These are phyloP conservation scores for Selaginella tamariscina DNA, from an alignment of 75 land plant genomes.

Conservation along the genomic window DNA sequence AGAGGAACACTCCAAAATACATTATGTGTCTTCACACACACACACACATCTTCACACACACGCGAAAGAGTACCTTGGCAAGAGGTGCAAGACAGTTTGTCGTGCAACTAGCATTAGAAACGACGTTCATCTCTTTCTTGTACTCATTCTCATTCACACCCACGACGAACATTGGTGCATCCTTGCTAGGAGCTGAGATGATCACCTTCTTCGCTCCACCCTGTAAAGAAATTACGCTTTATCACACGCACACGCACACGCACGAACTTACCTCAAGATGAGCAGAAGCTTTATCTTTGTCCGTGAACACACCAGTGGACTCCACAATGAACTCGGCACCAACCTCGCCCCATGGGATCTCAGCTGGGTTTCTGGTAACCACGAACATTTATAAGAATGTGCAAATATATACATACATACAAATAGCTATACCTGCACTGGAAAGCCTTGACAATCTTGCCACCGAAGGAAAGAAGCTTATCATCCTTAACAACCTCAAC, in stretches of 20 bases:
- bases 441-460: constrained; percentile 51
- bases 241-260: constrained; percentile 13
- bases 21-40: too few relatives aligned
- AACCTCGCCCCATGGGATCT: constrained; percentile 4
- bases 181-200: constrained; percentile 88
- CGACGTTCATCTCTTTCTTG: constrained; percentile 14
- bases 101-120: neutral
- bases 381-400: neutral
- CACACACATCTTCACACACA: neutral
- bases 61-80: neutral
- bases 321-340: constrained; percentile 9
- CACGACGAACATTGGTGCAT: constrained; percentile 89
- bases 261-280: constrained; percentile 6
- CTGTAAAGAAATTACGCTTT: constrained; percentile 20
- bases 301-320: constrained; percentile 12
- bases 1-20: too few relatives aligned
- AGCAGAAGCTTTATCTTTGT: constrained; percentile 6
- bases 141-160: constrained; percentile 85
- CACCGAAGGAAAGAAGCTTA: constrained; percentile 58
- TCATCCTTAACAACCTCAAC: constrained; percentile 60
- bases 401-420: neutral
- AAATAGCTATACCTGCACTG: constrained; percentile 34
- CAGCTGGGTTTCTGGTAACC: constrained; percentile 6
- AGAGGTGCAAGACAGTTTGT: neutral
- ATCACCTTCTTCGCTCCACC: constrained; percentile 96